Percentiles rank a stretch among this genome's conserved stretches.
These are phyloP conservation scores for Apostasia ramifera DNA, from an alignment of 106 monocot genomes.

Conservation along the genomic window DNA sequence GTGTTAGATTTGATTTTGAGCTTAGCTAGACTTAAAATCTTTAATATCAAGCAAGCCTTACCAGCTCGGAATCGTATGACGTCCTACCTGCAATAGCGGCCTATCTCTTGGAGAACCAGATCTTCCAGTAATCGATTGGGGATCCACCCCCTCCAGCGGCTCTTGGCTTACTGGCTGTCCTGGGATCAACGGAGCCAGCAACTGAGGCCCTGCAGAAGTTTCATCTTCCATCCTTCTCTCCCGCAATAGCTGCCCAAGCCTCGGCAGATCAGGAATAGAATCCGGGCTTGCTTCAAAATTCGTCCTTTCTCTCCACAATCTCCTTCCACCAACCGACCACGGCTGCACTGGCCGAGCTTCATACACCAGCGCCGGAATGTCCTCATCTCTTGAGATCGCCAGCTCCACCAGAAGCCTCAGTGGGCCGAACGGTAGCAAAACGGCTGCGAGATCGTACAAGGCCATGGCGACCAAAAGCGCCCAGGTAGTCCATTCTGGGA, in stretches of 20 bases:
- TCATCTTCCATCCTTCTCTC: slow-evolving; percentile 23
- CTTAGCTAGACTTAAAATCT: no score
- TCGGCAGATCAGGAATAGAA: slow-evolving; percentile 1
- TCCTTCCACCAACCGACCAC: neutral
- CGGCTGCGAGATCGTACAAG: slow-evolving; percentile 84
- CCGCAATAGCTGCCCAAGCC: neutral
- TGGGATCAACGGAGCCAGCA: slow-evolving; percentile 32
- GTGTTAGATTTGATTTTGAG: no score
- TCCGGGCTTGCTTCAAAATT: neutral
- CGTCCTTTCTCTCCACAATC: slow-evolving; percentile 44
- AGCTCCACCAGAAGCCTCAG: slow-evolving; percentile 85
- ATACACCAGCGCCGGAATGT: slow-evolving; percentile 86
- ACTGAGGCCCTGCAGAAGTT: slow-evolving; percentile 5
- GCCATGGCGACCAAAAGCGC: slow-evolving; percentile 69
- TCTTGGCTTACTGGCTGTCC: slow-evolving; percentile 7
- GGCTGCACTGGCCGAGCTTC: slow-evolving; percentile 76
- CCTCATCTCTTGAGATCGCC: slow-evolving; percentile 81
- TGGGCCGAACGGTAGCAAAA: slow-evolving; percentile 78
- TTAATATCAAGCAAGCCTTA: no score
- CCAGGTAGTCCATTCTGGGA: slow-evolving; percentile 98
- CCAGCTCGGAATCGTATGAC: no score
- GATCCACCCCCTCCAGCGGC: slow-evolving; percentile 8
- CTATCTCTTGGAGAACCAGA: no score
- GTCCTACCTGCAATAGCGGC: no score
- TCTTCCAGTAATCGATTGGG: no score